Base-by-base conservation (phyloP, 306 rosid species). In the Prinsepia uniflora region DNA sequence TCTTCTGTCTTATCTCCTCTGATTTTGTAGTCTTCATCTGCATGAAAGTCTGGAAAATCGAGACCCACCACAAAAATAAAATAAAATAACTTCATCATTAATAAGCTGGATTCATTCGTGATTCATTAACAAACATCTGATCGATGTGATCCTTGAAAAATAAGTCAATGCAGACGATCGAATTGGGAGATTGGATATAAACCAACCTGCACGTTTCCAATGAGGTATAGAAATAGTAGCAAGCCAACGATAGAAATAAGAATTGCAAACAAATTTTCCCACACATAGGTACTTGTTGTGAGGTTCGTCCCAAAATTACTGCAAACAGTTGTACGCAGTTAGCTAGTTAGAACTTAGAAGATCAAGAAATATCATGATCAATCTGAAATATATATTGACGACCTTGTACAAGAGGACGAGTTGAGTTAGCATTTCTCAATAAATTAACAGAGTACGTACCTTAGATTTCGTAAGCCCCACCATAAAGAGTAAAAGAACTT, bases 21-120 rank as follows among this genome's bases (percentile, higher is more conserved):
- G 86, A 70, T 75, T 88, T 88, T 5, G 90, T 86, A 34, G 85
- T 81, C 43, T 84, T 82, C 71, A 89, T 76, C 64, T 90, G 96
- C 85, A 90, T 77, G 54, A 82, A 88, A 67, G 88, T 88, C 96
- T 78, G 30, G 30, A 24, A 24, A 24, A 24, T 24, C 19, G n/a
- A n/a, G 15, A 18, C 60, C 68, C 46, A 43, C 46, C 11, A 43
- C 46, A 5, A 43, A 43, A 8, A n/a, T n/a, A 43, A 2, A 43
- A n/a, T 10, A n/a, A n/a, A n/a, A 2, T 46, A 9, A 11, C 10
- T 46, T 46, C 11, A 2, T 45, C 48, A 46, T 46, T 49, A 53
- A 24, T 24, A 24, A 24, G 30, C 30, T 24, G 1, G 30, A 24
- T 24, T 2, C 30, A 24, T 24, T 24, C 30, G 30, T 24, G 30